Percentiles rank a stretch among this genome's conserved stretches.
Conservation (phyloP, 2,329 filamentous ascomycete genomes). For the Lasiodiplodia citricola region DNA sequence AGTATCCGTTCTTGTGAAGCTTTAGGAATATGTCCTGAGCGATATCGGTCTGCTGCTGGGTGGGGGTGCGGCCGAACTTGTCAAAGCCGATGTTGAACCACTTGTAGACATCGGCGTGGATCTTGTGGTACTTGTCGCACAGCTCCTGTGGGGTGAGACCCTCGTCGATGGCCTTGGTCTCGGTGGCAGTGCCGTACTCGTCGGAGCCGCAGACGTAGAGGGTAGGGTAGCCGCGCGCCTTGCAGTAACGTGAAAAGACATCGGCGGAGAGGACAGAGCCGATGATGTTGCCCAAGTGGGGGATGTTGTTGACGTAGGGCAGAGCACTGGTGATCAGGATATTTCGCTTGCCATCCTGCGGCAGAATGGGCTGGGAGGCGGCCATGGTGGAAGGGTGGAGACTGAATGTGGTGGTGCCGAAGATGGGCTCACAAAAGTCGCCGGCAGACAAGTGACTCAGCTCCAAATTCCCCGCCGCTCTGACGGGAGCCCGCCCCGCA, state of each 20-base stretch:
- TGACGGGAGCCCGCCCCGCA: slow-evolving; percentile 22
- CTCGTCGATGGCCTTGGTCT: slow-evolving; percentile 93
- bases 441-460: slow-evolving; percentile 1
- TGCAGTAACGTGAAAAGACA: slow-evolving; percentile 76
- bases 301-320: slow-evolving; percentile 77
- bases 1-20: slow-evolving; percentile 85
- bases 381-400: slow-evolving; percentile 28
- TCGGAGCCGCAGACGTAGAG: slow-evolving; percentile 88
- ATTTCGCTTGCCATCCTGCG: slow-evolving; percentile 71
- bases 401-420: neutral
- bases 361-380: slow-evolving; percentile 50
- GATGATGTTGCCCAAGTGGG: slow-evolving; percentile 88
- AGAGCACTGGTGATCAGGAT: slow-evolving; percentile 90
- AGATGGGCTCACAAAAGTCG: slow-evolving; percentile 13
- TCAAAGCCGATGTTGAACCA: slow-evolving; percentile 97
- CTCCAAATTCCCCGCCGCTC: slow-evolving; percentile 20
- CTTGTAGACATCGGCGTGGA: slow-evolving; percentile 89
- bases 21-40: slow-evolving; percentile 88
- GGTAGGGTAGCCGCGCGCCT: slow-evolving; percentile 77
- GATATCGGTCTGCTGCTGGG: slow-evolving; percentile 86
- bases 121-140: slow-evolving; percentile 89
- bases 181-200: slow-evolving; percentile 94
- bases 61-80: slow-evolving; percentile 92
- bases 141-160: slow-evolving; percentile 80
- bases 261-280: slow-evolving; percentile 88